Conservation (phyloP, 139 green algal genomes). For the Raphidocelis subcapitata region DNA sequence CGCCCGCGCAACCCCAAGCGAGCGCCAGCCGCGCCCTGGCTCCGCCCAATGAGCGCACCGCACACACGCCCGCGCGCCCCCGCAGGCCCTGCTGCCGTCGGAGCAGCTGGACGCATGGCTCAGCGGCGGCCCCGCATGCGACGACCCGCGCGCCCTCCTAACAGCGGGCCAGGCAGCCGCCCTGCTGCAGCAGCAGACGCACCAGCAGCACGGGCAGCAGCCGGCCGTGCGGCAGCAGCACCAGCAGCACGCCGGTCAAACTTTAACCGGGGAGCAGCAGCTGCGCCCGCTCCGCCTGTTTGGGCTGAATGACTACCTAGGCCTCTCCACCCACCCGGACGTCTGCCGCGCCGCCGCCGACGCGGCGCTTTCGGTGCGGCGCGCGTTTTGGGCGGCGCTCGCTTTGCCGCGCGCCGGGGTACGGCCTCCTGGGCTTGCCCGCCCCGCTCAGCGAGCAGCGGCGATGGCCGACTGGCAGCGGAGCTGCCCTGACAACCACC, state of each 20-base stretch:
- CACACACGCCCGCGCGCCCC: not conserved
- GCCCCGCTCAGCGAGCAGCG: not conserved
- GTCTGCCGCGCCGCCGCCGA: conserved; percentile 62
- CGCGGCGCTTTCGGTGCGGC: conserved; percentile 37
- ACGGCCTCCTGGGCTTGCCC: conserved; percentile 5
- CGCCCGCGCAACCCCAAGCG: conserved; percentile 11
- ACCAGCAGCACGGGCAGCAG: conserved; percentile 4
- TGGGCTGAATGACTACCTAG: conserved; percentile 94
- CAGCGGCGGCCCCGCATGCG: not conserved
- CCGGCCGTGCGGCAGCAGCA: not conserved
- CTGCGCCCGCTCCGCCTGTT: conserved; percentile 71
- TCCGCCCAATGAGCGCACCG: not conserved
- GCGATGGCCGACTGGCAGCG: not conserved
- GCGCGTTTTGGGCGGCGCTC: not conserved
- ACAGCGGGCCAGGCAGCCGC: not conserved
- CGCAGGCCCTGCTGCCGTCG: conserved; percentile 27
- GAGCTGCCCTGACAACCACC: not conserved
- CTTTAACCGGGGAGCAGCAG: not conserved
- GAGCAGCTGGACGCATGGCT: conserved; percentile 40
- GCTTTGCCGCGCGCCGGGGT: not conserved
- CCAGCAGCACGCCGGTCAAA: conserved; percentile 5
- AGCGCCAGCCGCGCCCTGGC: not conserved
- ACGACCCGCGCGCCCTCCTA: not conserved
- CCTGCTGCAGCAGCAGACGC: not conserved
- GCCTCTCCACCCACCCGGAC: conserved; percentile 79